Evolutionary conservation across 169 alveolate species (phyloP).

Genomic region (Cryptosporidium felis): DNA sequence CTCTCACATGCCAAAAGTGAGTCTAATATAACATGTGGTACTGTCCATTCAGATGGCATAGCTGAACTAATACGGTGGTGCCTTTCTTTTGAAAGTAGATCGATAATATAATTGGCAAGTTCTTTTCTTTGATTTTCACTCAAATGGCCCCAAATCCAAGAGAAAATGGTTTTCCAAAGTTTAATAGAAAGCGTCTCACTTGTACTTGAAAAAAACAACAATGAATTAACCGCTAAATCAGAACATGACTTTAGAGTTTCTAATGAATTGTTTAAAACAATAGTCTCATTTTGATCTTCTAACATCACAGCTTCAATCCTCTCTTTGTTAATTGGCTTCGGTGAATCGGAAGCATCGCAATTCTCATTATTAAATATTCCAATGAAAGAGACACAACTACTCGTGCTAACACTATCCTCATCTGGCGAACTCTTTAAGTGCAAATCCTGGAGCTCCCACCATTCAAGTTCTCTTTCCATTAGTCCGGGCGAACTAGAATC

Average conservation of each 20-base stretch:
- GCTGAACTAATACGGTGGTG: constrained; percentile 68
- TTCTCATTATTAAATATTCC: not conserved
- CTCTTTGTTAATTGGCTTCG: not conserved
- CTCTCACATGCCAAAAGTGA: constrained; percentile 3
- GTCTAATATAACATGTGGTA: constrained; percentile 33
- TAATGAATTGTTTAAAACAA: not conserved
- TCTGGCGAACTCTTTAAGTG: not conserved
- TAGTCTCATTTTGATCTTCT: not conserved
- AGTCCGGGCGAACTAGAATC: not conserved
- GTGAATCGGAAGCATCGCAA: not conserved
- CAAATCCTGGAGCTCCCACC: constrained; percentile 44
- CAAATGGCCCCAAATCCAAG: constrained; percentile 50
- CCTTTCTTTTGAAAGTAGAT: constrained; percentile 60
- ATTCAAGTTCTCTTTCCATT: not conserved
- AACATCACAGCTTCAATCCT: not conserved
- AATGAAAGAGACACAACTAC: not conserved
- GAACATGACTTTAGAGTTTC: not conserved
- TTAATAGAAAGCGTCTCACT: constrained; percentile 17
- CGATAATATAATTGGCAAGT: constrained; percentile 15
- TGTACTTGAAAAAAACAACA: constrained; percentile 53
- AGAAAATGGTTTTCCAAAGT: constrained; percentile 54
- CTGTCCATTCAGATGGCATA: constrained; percentile 61
- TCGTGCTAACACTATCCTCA: constrained; percentile 15
- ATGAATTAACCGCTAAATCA: not conserved
- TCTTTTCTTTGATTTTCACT: not conserved